Evolutionary conservation across 2,329 filamentous ascomycete genomes (phyloP).

Genomic region (Amauroascus niger): DNA sequence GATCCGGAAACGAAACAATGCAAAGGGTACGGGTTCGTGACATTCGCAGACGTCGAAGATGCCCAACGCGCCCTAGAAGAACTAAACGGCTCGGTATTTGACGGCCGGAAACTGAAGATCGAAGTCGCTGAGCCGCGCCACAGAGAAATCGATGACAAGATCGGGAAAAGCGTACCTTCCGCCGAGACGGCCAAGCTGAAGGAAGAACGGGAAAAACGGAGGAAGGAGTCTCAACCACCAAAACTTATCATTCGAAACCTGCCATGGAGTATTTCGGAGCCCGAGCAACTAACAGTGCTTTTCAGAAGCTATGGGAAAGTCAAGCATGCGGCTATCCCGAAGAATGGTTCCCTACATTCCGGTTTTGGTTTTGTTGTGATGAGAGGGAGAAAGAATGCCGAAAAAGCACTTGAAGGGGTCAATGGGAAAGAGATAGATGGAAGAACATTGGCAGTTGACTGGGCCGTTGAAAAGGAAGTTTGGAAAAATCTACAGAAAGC

Average conservation of each 20-base stretch:
- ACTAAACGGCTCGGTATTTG: conserved; percentile 65
- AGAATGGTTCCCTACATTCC: conserved; percentile 58
- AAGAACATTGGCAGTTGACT: conserved; percentile 82
- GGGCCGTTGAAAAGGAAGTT: conserved; percentile 83
- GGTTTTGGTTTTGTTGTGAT: conserved; percentile 92
- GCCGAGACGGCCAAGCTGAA: conserved; percentile 31
- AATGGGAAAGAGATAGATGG: conserved; percentile 90
- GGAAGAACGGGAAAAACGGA: conserved; percentile 47
- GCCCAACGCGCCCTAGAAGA: conserved; percentile 70
- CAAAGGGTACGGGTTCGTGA: conserved; percentile 92
- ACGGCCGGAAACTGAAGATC: conserved; percentile 72
- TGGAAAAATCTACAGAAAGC: conserved; percentile 60
- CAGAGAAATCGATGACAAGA: conserved; percentile 51
- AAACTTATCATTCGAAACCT: conserved; percentile 86
- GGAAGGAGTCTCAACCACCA: conserved; percentile 52
- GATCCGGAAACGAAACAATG: conserved; percentile 80
- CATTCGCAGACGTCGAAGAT: conserved; percentile 88
- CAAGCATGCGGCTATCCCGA: conserved; percentile 75
- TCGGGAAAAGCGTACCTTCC: conserved; percentile 32
- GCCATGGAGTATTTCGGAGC: conserved; percentile 87
- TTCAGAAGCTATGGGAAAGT: conserved; percentile 89
- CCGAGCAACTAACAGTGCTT: conserved; percentile 66
- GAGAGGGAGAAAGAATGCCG: conserved; percentile 78
- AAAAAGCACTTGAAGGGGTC: conserved; percentile 71
- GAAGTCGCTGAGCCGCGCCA: conserved; percentile 82